Base-by-base conservation (phyloP, 176 grass and related monocot genomes). In the Oryza longistaminata region DNA sequence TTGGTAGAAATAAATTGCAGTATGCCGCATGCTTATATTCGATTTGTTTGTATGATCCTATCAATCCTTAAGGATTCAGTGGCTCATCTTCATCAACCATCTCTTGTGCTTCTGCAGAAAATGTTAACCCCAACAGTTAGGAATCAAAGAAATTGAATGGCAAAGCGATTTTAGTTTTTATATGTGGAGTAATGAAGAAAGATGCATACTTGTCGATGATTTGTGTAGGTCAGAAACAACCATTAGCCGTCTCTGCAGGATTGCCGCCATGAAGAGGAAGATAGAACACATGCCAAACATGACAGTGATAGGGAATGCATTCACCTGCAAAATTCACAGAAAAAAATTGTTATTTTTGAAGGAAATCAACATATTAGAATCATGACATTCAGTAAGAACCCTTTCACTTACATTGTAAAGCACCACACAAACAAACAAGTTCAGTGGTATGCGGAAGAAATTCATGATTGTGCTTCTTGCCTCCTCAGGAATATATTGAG, bases 271-370 rank as follows among this genome's bases (percentile, higher is more conserved):
- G 40, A 98, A 98, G 79, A 98, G 93, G 87, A 98, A 95, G 72
- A 98, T 98, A 10, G 93, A 98, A 70, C 93, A 95, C 96, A 98
- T 95, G 37, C 96, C 93, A 39, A 98, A 98, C 96, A 98, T 98
- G 75, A 95, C 64, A 7, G 93, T 98, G 53, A 98, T 95, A 1
- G 93, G 91, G 74, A 98, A 95, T 15, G 91, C 96, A 43, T 93
- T 92, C 66, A 92, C 96, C 96, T 98, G 85, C 78, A 89, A 81
- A 53, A 34, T 70, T 50, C 42, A 42, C 22, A 74, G 21, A 42
- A 1, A 42, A 0, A 24, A 42, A 42, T 1, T 43, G 11, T 55
- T 72, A 66, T 16, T 39, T 17, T 58, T 58, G 17, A n/a, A 21
- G 19, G 53, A 58, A 58, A 58, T n/a, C 0, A 58, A 89, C 8